A percentile compares a stretch with the other conserved stretches of the same genome.
These are phyloP conservation scores for Sesbania bispinosa DNA, from an alignment of 306 rosid species.

Conservation along the genomic window DNA sequence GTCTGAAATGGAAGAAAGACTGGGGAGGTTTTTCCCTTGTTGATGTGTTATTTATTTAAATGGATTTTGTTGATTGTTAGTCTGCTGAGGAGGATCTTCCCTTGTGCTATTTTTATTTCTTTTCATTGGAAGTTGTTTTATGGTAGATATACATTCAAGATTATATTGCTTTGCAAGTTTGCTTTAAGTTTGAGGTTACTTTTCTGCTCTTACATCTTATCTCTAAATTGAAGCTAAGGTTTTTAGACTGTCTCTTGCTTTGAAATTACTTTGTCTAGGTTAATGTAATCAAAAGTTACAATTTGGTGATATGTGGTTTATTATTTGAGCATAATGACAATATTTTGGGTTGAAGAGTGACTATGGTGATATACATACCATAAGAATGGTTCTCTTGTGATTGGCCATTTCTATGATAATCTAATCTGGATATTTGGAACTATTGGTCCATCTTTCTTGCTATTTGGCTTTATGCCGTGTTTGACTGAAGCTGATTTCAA, in stretches of 20 bases:
- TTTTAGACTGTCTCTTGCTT: not conserved
- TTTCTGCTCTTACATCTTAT: constrained; percentile 10
- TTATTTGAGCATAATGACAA: constrained; percentile 11
- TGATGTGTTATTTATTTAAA: not conserved
- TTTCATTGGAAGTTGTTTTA: not conserved
- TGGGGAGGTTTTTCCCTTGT: not conserved
- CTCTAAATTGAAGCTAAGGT: not conserved
- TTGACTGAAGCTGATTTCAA: constrained; percentile 20
- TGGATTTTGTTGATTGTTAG: constrained; percentile 4
- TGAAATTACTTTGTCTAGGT: constrained; percentile 1
- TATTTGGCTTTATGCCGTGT: constrained; percentile 14
- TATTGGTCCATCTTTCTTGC: not conserved
- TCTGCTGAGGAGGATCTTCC: not conserved
- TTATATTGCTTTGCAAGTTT: constrained; percentile 10
- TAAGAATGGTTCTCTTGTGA: not conserved
- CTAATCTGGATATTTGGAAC: constrained; percentile 9
- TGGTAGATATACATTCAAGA: not conserved
- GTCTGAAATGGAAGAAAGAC: not conserved
- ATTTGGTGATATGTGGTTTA: not conserved
- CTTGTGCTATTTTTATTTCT: constrained; percentile 7
- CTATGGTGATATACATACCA: not conserved
- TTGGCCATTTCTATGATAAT: constrained; percentile 9
- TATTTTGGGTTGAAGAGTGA: constrained; percentile 4
- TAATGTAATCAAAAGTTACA: not conserved
- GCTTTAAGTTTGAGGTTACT: not conserved